A percentile compares a stretch with the other conserved stretches of the same genome.
phyloP scores from a whole-genome alignment of 768 basidiomycete genomes.

The Suillus subaureus region DNA sequence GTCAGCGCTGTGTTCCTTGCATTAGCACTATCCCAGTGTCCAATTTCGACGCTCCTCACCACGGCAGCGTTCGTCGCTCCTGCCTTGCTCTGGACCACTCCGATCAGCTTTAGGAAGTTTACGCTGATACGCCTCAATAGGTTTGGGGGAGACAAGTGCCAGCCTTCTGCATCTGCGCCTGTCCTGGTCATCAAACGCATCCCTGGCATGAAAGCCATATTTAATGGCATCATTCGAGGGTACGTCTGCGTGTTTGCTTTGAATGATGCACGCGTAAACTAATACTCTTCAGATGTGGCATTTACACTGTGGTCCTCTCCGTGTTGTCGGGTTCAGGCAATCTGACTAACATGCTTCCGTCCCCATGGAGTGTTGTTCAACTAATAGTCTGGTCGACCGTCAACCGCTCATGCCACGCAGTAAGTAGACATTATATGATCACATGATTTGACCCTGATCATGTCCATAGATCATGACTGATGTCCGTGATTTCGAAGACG shows the following conservation, averaged over 20 bases:
- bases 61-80: neutral
- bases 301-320: neutral
- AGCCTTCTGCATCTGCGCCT: neutral
- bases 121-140: neutral
- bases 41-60: neutral
- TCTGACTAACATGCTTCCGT: neutral
- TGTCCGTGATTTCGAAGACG: neutral
- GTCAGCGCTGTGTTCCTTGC: neutral
- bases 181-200: neutral
- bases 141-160: neutral
- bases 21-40: neutral
- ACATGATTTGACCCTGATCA: neutral
- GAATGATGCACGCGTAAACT: neutral
- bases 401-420: neutral
- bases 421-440: neutral
- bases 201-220: neutral
- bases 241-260: neutral
- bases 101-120: neutral
- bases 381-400: neutral
- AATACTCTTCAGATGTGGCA: neutral
- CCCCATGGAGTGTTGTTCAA: neutral
- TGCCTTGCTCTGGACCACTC: neutral
- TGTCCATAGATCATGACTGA: neutral
- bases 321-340: neutral
- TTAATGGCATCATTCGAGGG: neutral